Base-by-base conservation (phyloP, 257 asterid genomes). In the Eucommia ulmoides region DNA sequence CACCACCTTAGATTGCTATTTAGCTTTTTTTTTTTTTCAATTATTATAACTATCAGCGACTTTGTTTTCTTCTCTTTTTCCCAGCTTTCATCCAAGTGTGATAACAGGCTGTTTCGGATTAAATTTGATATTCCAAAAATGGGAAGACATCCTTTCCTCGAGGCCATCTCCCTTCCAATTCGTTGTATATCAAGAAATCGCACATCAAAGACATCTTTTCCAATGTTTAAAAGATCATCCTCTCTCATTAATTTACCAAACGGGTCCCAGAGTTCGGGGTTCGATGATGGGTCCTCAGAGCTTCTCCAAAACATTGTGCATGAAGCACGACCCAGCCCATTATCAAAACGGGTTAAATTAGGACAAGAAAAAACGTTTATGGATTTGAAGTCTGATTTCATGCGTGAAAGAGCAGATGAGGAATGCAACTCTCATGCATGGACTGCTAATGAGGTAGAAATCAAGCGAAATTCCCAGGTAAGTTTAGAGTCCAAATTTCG, bases 71-170 rank as follows among this genome's bases (percentile, higher is more conserved):
- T 50, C 33, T 59, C 52, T 54, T 20, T 48, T 33, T 63, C 65
- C 61, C 80, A 88, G 94, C 97, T 88, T 53, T 88, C 97, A 12
- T 88, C 95, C 2, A 84, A 84, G 82, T 76, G 92, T 23, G 86
- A 84, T 33, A 81, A 81, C 71, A 81, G 82, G 72, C 78, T 88
- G 47, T 88, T 88, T 65, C 61, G 67, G 65, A 75, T 88, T 42
- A 77, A 65, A 76, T 88, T 88, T 66, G 72, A 63, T 35, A 60
- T 70, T 62, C 79, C 84, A 33, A 46, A 65, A 52, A 55, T 67
- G 55, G 72, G 86, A 35, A 64, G 60, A 54, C 79, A 55, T 66
- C 92, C 94, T 33, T 88, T 84, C 69, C 74, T 77, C 0, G 82
- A 72, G 69, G 60, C 63, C 1, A 51, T 65, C 9, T 69, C 92